phyloP scores from a whole-genome alignment of 2,329 filamentous ascomycete genomes.

The Penicillium nordicum region DNA sequence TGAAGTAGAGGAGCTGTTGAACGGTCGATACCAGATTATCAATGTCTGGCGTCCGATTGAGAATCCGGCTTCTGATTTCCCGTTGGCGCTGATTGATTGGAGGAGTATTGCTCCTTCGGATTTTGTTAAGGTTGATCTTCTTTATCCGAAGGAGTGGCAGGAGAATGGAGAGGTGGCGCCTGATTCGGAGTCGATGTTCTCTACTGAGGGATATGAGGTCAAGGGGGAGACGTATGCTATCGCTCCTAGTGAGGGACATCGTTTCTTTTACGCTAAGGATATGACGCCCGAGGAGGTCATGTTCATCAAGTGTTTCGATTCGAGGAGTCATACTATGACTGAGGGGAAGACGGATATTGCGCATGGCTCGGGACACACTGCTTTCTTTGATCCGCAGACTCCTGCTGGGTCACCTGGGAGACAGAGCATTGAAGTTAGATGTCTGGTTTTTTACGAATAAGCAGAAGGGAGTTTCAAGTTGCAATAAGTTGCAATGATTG shows the following conservation, averaged over 20 bases:
- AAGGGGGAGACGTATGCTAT: slow-evolving; percentile 63
- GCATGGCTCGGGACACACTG: slow-evolving; percentile 51
- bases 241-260: slow-evolving; percentile 55
- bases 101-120: slow-evolving; percentile 56
- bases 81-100: slow-evolving; percentile 67
- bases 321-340: slow-evolving; percentile 39
- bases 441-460: slow-evolving; percentile 59
- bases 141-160: slow-evolving; percentile 60
- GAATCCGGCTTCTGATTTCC: slow-evolving; percentile 61
- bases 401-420: slow-evolving; percentile 49
- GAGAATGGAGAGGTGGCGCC: slow-evolving; percentile 58
- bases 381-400: slow-evolving; percentile 55
- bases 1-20: slow-evolving; percentile 57
- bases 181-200: slow-evolving; percentile 45
- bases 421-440: slow-evolving; percentile 64
- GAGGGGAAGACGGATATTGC: slow-evolving; percentile 44
- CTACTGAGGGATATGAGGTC: slow-evolving; percentile 60
- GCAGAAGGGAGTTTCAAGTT: slow-evolving; percentile 10
- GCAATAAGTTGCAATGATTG: background rate
- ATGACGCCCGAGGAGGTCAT: slow-evolving; percentile 59
- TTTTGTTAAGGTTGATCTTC: slow-evolving; percentile 58
- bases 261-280: slow-evolving; percentile 65
- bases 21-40: slow-evolving; percentile 62
- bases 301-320: slow-evolving; percentile 57
- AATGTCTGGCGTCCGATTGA: slow-evolving; percentile 70